These are phyloP conservation scores for Kluyveromyces dobzhanskii DNA, from an alignment of 805 yeast species.

Conservation along the genomic window DNA sequence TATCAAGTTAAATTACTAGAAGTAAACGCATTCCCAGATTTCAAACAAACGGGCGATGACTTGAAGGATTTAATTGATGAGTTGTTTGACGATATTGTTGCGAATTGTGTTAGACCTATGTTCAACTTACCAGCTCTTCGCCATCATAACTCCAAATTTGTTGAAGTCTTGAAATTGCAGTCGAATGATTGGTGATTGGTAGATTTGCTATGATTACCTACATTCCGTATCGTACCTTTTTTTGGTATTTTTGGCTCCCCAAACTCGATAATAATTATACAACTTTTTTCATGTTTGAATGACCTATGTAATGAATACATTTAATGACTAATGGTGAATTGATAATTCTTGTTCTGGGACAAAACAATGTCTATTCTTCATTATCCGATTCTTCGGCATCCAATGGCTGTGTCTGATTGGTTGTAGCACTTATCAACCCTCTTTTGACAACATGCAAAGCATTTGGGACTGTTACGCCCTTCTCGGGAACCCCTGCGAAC, in stretches of 20 bases:
- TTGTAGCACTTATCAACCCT: constrained; percentile 30
- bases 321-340: too few relatives aligned
- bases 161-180: constrained; percentile 33
- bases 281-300: too few relatives aligned
- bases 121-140: constrained; percentile 16
- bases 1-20: constrained; percentile 59
- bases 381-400: constrained; percentile 21
- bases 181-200: constrained; percentile 30
- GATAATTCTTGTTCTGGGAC: too few relatives aligned
- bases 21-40: constrained; percentile 92
- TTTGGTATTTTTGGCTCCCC: too few relatives aligned
- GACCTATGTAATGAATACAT: too few relatives aligned
- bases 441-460: constrained; percentile 29
- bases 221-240: too few relatives aligned
- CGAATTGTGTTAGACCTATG: constrained; percentile 43
- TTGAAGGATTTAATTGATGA: constrained; percentile 58
- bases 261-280: too few relatives aligned
- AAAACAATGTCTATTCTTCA: too few relatives aligned
- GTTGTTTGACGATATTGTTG: constrained; percentile 51
- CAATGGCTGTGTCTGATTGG: constrained; percentile 28
- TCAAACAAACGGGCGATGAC: constrained; percentile 85
- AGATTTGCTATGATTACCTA: too few relatives aligned
- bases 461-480: constrained; percentile 32
- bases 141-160: constrained; percentile 20
- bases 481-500: constrained; percentile 58